Percentiles rank a stretch among this genome's conserved stretches.
Evolutionary conservation across 2,329 filamentous ascomycete species (phyloP).

Genomic region (Parafenestella ontariensis): DNA sequence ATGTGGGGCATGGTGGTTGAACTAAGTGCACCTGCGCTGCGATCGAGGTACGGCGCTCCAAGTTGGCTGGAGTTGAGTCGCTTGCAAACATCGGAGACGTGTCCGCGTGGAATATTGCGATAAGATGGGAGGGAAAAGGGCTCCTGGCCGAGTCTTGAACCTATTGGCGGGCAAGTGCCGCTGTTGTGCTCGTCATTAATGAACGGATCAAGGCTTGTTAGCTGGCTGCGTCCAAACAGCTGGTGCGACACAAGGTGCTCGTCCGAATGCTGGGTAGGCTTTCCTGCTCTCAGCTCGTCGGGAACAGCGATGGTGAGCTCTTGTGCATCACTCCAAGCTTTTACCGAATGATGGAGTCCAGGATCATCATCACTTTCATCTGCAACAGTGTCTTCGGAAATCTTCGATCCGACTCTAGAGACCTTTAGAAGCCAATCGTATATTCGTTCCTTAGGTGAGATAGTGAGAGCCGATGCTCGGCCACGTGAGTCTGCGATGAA

Average conservation of each 20-base stretch:
- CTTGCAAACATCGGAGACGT: too few species aligned
- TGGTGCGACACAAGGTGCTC: background rate
- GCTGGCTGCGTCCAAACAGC: background rate
- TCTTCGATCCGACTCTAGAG: background rate
- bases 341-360: background rate
- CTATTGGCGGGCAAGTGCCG: background rate
- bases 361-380: background rate
- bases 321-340: background rate
- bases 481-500: conserved; percentile 11
- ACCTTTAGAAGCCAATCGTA: conserved; percentile 24
- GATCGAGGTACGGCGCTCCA: background rate
- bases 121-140: background rate
- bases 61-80: background rate
- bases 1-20: background rate
- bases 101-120: background rate
- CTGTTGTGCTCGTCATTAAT: background rate
- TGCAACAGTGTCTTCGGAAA: background rate
- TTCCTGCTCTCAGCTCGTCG: background rate
- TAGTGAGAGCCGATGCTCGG: background rate
- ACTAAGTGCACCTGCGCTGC: background rate
- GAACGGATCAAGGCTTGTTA: background rate
- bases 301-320: background rate
- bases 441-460: conserved; percentile 15
- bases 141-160: background rate
- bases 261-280: too few species aligned